These are phyloP conservation scores for Dovyalis caffra DNA, from an alignment of 345 rosid species.

Conservation along the genomic window DNA sequence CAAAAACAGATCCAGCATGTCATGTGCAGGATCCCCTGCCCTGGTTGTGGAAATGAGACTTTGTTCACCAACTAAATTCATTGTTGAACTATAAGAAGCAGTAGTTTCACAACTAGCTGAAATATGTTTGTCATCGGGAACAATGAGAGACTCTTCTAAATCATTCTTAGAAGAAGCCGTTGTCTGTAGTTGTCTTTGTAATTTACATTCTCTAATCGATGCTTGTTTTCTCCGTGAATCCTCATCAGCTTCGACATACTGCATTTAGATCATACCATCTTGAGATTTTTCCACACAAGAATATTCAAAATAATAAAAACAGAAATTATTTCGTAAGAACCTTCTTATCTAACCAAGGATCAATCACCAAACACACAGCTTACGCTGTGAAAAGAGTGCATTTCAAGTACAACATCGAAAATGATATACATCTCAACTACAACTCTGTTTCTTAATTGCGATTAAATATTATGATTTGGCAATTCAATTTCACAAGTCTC, in stretches of 20 bases:
- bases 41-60: constrained; percentile 4
- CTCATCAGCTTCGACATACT: constrained; percentile 39
- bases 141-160: constrained; percentile 10
- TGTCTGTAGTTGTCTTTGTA: not conserved
- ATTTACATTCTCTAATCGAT: constrained; percentile 11
- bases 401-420: no score
- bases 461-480: not conserved
- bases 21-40: constrained; percentile 48
- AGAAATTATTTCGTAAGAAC: not conserved
- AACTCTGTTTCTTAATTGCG: not conserved
- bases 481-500: not conserved
- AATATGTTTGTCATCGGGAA: constrained; percentile 5
- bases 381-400: not conserved
- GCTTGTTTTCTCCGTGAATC: constrained; percentile 14
- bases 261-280: constrained; percentile 15
- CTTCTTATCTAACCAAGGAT: not conserved
- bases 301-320: not conserved
- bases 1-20: constrained; percentile 55
- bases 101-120: constrained; percentile 7
- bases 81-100: constrained; percentile 4
- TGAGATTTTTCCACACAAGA: not conserved
- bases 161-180: constrained; percentile 3
- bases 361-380: not conserved
- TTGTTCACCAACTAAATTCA: constrained; percentile 11
- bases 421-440: not conserved